Evolutionary conservation across 1,284 basidiomycete species (phyloP).

Genomic region (Pulveroboletus ridleyi): DNA sequence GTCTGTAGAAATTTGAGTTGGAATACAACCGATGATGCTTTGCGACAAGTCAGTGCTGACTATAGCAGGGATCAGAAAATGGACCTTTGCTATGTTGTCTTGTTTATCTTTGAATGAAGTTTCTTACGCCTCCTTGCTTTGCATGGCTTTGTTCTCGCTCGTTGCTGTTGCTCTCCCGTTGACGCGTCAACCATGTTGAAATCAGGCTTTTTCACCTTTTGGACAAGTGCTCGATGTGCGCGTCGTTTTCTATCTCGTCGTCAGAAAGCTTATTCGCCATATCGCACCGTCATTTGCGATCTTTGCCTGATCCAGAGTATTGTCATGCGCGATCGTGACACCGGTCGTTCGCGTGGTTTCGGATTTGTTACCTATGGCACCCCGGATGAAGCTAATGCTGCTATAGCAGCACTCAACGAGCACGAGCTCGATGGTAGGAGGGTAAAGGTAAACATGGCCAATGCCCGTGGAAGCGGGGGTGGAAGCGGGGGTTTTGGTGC

Average conservation of each 20-base stretch:
- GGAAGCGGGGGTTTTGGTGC: conserved; percentile 33
- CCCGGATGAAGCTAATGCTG: conserved; percentile 75
- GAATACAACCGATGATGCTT: conserved; percentile 93
- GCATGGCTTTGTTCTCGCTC: conserved; percentile 40
- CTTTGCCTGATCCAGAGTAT: conserved; percentile 65
- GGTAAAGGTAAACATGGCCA: conserved; percentile 95
- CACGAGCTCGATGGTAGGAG: conserved; percentile 94
- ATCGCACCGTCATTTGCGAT: conserved; percentile 16
- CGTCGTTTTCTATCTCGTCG: conserved; percentile 47
- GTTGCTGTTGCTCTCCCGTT: conserved; percentile 39
- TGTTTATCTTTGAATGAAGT: conserved; percentile 35
- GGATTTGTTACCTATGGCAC: conserved; percentile 89
- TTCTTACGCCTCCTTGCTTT: conserved; percentile 37
- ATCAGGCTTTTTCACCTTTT: conserved; percentile 75
- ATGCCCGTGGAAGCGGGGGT: conserved; percentile 73
- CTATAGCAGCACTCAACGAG: conserved; percentile 87
- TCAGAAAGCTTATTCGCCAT: conserved; percentile 31
- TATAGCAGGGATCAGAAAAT: conserved; percentile 41
- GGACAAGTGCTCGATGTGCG: conserved; percentile 82
- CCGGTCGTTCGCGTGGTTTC: conserved; percentile 95
- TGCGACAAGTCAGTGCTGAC: conserved; percentile 81
- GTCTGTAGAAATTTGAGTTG: conserved; percentile 86
- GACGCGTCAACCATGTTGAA: conserved; percentile 31
- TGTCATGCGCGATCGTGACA: conserved; percentile 98
- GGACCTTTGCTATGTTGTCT: conserved; percentile 44